Conservation (phyloP, 805 yeast species). For the Priceomyces fermenticarens region DNA sequence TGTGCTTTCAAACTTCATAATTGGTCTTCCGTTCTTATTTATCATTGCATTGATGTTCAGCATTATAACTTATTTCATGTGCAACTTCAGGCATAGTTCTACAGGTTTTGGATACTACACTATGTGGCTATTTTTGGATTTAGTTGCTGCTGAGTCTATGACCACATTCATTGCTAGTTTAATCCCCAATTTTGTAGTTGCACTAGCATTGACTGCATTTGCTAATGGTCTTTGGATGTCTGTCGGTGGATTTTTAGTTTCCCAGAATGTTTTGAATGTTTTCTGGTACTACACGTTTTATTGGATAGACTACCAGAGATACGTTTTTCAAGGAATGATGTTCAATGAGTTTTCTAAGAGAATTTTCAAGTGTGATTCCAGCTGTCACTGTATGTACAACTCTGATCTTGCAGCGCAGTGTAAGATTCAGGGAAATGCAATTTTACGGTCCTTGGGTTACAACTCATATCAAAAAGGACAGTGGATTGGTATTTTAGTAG, state of each 20-base stretch:
- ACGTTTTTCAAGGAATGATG: slow-evolving; percentile 44
- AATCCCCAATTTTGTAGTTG: slow-evolving; percentile 34
- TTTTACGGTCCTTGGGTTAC: slow-evolving; percentile 29
- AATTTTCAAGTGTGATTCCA: slow-evolving; percentile 24
- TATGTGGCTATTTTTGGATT: slow-evolving; percentile 37
- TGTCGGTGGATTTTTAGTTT: slow-evolving; percentile 39
- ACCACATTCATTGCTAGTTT: slow-evolving; percentile 32
- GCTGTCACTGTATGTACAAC: slow-evolving; percentile 33
- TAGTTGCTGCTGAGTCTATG: slow-evolving; percentile 40
- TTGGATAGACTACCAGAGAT: slow-evolving; percentile 40
- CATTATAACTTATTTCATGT: slow-evolving; percentile 32
- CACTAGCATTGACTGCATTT: slow-evolving; percentile 39
- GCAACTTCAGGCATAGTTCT: slow-evolving; percentile 25
- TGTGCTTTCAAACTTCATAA: slow-evolving; percentile 28
- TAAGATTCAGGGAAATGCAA: slow-evolving; percentile 30
- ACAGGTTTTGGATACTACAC: slow-evolving; percentile 30
- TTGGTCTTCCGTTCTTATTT: slow-evolving; percentile 37
- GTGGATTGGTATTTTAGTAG: slow-evolving; percentile 34
- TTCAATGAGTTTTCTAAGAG: slow-evolving; percentile 32
- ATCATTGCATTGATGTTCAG: slow-evolving; percentile 27
- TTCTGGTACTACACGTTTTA: slow-evolving; percentile 42
- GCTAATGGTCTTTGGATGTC: slow-evolving; percentile 45
- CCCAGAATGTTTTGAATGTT: slow-evolving; percentile 26
- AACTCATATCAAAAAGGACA: slow-evolving; percentile 21
- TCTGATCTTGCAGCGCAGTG: slow-evolving; percentile 26